Evolutionary conservation across 192 early-diverging fungal species (phyloP).

Genomic region (Diversispora epigaea): DNA sequence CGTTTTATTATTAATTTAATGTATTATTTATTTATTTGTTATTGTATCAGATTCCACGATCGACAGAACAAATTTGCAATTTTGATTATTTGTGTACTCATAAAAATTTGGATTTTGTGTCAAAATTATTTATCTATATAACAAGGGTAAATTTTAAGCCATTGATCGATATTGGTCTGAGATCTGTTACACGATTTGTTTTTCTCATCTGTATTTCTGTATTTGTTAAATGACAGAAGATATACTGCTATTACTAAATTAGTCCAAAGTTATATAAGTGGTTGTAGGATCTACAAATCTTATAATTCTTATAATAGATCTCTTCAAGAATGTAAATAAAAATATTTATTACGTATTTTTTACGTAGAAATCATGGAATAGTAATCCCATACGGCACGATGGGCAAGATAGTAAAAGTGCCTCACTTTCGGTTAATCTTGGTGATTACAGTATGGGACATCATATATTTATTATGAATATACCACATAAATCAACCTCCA

Average conservation of each 20-base stretch:
- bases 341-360: slow-evolving; percentile 12
- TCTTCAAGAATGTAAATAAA: slow-evolving; percentile 8
- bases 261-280: slow-evolving; percentile 22
- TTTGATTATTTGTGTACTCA: no score
- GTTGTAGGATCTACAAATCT: slow-evolving; percentile 22
- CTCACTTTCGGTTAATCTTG: slow-evolving; percentile 7
- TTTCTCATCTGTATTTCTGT: no score
- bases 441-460: slow-evolving; percentile 19
- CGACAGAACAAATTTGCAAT: no score
- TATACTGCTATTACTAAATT: neutral
- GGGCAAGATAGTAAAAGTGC: neutral
- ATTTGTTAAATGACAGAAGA: slow-evolving; percentile 12
- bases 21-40: no score
- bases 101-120: no score
- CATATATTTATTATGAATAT: neutral
- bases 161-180: no score
- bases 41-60: no score
- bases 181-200: no score
- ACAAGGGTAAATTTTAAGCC: no score
- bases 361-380: slow-evolving; percentile 6
- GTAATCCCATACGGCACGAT: slow-evolving; percentile 2
- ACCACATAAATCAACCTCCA: slow-evolving; percentile 7
- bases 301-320: neutral
- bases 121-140: no score
- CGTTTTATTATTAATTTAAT: no score